Evolutionary conservation across 2,329 filamentous ascomycete species (phyloP).

Genomic region (Colletotrichum sp.): DNA sequence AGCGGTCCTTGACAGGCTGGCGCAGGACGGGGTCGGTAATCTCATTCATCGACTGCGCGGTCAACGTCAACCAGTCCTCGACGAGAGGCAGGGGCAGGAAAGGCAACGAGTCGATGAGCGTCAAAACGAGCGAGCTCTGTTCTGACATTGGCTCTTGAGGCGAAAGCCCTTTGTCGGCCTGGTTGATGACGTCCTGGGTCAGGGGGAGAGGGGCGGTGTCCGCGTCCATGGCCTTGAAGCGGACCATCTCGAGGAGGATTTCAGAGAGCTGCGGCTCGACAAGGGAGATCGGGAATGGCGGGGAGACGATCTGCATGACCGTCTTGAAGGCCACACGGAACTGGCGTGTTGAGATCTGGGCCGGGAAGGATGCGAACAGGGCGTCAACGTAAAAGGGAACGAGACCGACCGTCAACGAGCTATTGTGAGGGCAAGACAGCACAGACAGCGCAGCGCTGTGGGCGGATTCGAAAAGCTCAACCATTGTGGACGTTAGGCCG

Average conservation of each 20-base stretch:
- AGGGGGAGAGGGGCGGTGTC: slow-evolving; percentile 46
- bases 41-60: slow-evolving; percentile 69
- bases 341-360: slow-evolving; percentile 79
- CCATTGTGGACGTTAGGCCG: slow-evolving; percentile 47
- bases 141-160: slow-evolving; percentile 63
- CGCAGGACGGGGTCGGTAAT: slow-evolving; percentile 67
- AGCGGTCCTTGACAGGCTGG: slow-evolving; percentile 68
- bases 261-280: slow-evolving; percentile 80
- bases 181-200: slow-evolving; percentile 37
- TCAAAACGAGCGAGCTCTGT: slow-evolving; percentile 76
- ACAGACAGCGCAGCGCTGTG: slow-evolving; percentile 83
- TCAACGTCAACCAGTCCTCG: slow-evolving; percentile 80
- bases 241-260: slow-evolving; percentile 78
- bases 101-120: slow-evolving; percentile 79
- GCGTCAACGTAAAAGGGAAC: slow-evolving; percentile 85
- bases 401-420: slow-evolving; percentile 70
- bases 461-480: slow-evolving; percentile 81
- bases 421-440: slow-evolving; percentile 80
- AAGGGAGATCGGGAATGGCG: slow-evolving; percentile 76
- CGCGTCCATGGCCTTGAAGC: slow-evolving; percentile 64
- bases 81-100: slow-evolving; percentile 72
- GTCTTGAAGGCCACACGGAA: slow-evolving; percentile 90
- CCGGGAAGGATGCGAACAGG: slow-evolving; percentile 79
- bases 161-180: slow-evolving; percentile 14
- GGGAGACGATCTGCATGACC: slow-evolving; percentile 79